These are phyloP conservation scores for Neurospora sp. DNA, from an alignment of 495 filamentous ascomycete species.

Conservation along the genomic window DNA sequence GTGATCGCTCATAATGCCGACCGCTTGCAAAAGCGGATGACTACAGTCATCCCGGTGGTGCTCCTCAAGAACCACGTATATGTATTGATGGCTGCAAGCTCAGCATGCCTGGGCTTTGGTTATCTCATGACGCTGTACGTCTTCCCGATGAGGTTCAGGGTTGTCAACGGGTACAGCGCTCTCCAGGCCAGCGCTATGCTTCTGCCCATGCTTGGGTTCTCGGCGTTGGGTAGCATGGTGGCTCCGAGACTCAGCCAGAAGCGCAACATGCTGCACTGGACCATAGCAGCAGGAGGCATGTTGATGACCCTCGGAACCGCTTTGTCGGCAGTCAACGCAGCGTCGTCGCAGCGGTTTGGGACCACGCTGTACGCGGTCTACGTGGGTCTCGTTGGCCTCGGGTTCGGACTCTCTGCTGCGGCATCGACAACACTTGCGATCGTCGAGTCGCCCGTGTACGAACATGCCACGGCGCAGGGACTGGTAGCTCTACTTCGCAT, in stretches of 20 bases:
- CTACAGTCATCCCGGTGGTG: constrained; percentile 18
- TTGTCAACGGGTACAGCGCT: constrained; percentile 41
- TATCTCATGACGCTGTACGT: constrained; percentile 46
- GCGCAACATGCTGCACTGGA: constrained; percentile 24
- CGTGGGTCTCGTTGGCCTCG: constrained; percentile 25
- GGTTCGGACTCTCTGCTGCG: constrained; percentile 33
- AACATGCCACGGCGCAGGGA: constrained; percentile 41
- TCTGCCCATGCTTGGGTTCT: constrained; percentile 43
- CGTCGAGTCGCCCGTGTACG: constrained; percentile 22
- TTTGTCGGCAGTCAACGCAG: background rate
- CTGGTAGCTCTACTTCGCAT: constrained; percentile 42
- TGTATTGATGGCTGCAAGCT: constrained; percentile 28
- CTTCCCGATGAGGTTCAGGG: constrained; percentile 49
- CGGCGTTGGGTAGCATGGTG: constrained; percentile 37
- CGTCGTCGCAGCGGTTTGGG: background rate
- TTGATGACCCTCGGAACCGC: constrained; percentile 32
- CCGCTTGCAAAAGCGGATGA: constrained; percentile 10
- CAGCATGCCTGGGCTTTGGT: constrained; percentile 44
- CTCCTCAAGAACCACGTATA: constrained; percentile 22
- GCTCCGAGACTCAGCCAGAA: constrained; percentile 29
- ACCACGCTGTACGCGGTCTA: background rate
- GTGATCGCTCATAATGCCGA: constrained; percentile 12
- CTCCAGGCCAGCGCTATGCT: constrained; percentile 47
- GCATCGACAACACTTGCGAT: constrained; percentile 27
- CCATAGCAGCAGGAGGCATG: constrained; percentile 20